Evolutionary conservation across 2,329 filamentous ascomycete genomes (phyloP).

Genomic region (Ceratocystis smalleyi): DNA sequence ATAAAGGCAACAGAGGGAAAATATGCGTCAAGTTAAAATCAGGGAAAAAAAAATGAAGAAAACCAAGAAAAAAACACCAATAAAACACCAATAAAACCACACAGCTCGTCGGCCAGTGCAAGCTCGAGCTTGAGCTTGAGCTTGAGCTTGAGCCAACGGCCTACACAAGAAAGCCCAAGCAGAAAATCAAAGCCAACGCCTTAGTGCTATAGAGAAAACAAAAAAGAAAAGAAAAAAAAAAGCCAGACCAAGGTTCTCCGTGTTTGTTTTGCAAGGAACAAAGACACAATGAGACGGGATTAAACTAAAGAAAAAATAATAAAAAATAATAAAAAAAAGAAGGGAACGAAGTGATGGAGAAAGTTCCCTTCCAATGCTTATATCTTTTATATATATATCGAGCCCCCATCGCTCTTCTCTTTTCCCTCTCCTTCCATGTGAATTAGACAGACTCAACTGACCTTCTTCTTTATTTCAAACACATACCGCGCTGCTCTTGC

Average conservation of each 20-base stretch:
- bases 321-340: neutral
- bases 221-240: neutral
- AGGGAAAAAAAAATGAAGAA: neutral
- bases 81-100: neutral
- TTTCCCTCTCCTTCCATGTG: neutral
- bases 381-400: constrained; percentile 6
- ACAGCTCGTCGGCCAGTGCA: neutral
- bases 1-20: too few species aligned
- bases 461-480: neutral
- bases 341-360: neutral
- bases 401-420: neutral
- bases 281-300: constrained; percentile 4
- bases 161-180: neutral
- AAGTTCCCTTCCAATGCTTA: neutral
- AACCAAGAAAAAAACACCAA: neutral
- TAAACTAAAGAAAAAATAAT: neutral
- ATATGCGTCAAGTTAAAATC: neutral
- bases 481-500: neutral
- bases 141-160: neutral
- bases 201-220: neutral
- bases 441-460: neutral
- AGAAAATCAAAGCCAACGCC: neutral
- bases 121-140: constrained; percentile 1
- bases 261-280: constrained; percentile 2
- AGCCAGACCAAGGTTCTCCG: neutral